Evolutionary conservation across 73 alveolate genomes (phyloP).

Genomic region (Paraurostyla sp.): DNA sequence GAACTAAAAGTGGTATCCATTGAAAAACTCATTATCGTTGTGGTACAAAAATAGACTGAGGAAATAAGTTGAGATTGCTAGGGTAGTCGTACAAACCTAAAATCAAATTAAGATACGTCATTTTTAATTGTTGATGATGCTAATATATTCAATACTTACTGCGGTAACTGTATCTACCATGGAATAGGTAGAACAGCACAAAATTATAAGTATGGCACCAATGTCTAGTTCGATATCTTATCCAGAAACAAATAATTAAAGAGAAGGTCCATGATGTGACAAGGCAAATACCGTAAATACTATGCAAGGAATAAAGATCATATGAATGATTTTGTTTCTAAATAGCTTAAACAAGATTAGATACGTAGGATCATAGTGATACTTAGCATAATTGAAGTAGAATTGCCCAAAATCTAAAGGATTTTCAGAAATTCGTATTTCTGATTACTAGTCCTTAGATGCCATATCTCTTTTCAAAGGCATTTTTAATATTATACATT

Average conservation of each 20-base stretch:
- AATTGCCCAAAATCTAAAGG: conserved; percentile 30
- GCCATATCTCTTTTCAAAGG: no score
- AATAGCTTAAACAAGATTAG: neutral
- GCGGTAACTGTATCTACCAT: conserved; percentile 24
- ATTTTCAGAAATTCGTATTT: conserved; percentile 19
- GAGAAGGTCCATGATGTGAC: neutral
- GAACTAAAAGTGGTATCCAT: neutral
- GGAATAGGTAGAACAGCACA: neutral
- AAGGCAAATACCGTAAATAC: conserved; percentile 5
- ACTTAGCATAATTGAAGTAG: conserved; percentile 51
- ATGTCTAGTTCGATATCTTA: neutral
- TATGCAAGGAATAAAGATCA: conserved; percentile 30
- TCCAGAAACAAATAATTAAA: neutral
- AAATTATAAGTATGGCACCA: neutral
- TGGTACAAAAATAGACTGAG: neutral
- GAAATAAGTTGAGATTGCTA: neutral
- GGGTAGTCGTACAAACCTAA: neutral
- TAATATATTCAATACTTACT: neutral
- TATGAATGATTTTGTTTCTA: conserved; percentile 22
- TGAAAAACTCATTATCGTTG: neutral
- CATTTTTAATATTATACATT: no score
- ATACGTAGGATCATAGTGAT: conserved; percentile 27
- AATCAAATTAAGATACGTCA: neutral
- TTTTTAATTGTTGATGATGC: neutral
- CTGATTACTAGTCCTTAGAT: no score